These are phyloP conservation scores for Tagetes erecta DNA, from an alignment of 129 eudicot species.

Conservation along the genomic window DNA sequence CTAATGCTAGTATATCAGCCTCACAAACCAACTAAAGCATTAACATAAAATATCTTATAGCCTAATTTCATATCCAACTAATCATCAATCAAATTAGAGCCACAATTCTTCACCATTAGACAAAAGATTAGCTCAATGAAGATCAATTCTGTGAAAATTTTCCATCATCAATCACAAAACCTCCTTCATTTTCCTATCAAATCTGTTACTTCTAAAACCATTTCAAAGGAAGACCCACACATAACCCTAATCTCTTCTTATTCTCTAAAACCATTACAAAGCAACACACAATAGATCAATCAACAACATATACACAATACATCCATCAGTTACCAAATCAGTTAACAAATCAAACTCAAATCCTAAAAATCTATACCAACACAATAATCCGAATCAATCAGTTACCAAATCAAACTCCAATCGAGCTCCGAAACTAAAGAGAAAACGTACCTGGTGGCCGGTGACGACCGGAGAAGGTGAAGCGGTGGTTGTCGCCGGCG, in stretches of 20 bases:
- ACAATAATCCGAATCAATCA: no score
- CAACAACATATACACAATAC: background rate
- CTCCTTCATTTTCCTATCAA: background rate
- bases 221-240: background rate
- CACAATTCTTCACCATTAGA: background rate
- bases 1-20: background rate
- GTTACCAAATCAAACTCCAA: no score
- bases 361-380: no score
- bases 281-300: background rate
- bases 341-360: no score
- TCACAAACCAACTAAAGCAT: background rate
- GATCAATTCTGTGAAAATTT: background rate
- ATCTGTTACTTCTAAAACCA: background rate
- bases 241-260: background rate
- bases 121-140: constrained; percentile 13
- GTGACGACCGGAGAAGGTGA: no score
- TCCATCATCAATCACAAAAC: constrained; percentile 5
- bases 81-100: background rate
- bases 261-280: background rate
- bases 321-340: no score
- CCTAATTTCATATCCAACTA: background rate
- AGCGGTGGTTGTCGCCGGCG: no score
- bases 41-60: background rate
- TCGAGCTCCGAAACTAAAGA: no score
- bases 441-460: no score